These are phyloP conservation scores for Colletotrichum siamense DNA, from an alignment of 2,329 filamentous ascomycete genomes.

Conservation along the genomic window DNA sequence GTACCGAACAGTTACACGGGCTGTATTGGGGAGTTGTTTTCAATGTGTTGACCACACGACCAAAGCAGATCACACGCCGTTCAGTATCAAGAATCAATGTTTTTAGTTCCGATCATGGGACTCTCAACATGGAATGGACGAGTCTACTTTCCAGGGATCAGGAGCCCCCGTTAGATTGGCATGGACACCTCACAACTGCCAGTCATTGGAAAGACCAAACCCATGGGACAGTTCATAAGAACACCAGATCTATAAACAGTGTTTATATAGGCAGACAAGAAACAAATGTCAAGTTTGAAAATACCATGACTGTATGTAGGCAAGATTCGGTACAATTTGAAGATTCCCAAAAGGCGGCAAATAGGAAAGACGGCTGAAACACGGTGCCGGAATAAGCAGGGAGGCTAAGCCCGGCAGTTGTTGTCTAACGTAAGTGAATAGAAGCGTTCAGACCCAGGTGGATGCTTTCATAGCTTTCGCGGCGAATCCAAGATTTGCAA, in stretches of 20 bases:
- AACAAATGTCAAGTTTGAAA: neutral
- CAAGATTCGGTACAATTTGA: neutral
- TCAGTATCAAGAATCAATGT: neutral
- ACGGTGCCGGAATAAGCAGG: neutral
- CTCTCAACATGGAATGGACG: neutral
- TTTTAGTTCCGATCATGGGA: neutral
- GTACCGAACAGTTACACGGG: neutral
- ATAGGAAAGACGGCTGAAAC: neutral
- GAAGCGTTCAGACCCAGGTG: neutral
- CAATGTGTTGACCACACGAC: neutral
- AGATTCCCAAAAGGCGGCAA: neutral
- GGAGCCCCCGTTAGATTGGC: too few relatives aligned
- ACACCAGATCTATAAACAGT: neutral
- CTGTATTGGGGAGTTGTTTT: neutral
- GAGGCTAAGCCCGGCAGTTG: accelerated
- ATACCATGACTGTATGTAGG: accelerated
- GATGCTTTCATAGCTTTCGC: too few relatives aligned
- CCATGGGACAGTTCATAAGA: neutral
- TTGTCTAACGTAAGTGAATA: neutral
- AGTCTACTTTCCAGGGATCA: neutral
- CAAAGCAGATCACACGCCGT: neutral
- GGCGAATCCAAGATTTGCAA: neutral
- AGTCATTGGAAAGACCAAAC: neutral
- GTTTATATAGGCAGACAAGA: neutral
- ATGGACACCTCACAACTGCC: neutral